Percentiles rank a stretch among this genome's conserved stretches.
Evolutionary conservation across 2,329 filamentous ascomycete genomes (phyloP).

Genomic region (Alternaria dauci): DNA sequence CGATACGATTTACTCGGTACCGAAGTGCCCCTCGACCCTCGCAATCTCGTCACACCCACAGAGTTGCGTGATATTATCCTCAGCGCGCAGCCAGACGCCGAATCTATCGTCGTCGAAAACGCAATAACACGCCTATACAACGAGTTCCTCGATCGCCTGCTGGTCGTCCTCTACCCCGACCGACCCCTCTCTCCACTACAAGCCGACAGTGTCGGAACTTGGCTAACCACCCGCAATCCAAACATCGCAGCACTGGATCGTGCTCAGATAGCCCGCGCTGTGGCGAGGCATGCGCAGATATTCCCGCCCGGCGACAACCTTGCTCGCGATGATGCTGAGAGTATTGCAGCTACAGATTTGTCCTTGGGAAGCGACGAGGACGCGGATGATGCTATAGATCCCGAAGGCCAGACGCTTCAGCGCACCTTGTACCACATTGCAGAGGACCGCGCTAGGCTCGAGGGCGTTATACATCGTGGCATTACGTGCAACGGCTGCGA

Average conservation of each 20-base stretch:
- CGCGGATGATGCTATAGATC: slow-evolving; percentile 50
- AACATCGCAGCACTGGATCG: slow-evolving; percentile 8
- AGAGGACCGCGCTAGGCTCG: slow-evolving; percentile 86
- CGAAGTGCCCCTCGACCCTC: slow-evolving; percentile 32
- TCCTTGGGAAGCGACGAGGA: slow-evolving; percentile 43
- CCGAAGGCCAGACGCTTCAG: slow-evolving; percentile 79
- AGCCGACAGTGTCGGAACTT: slow-evolving; percentile 25
- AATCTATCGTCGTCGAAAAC: slow-evolving; percentile 29
- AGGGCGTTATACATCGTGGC: slow-evolving; percentile 81
- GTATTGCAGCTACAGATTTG: slow-evolving; percentile 43
- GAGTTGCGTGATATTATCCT: slow-evolving; percentile 37
- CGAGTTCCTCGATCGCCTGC: slow-evolving; percentile 41
- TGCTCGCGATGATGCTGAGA: slow-evolving; percentile 35
- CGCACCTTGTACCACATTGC: slow-evolving; percentile 90
- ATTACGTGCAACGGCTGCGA: slow-evolving; percentile 92
- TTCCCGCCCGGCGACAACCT: slow-evolving; percentile 16
- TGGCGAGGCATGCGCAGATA: slow-evolving; percentile 32
- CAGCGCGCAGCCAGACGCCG: slow-evolving; percentile 27
- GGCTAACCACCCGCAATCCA: slow-evolving; percentile 30
- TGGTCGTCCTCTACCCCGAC: slow-evolving; percentile 31
- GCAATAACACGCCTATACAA: slow-evolving; percentile 39
- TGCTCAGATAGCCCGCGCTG: slow-evolving; percentile 26
- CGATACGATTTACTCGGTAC: slow-evolving; percentile 38
- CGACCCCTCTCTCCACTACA: slow-evolving; percentile 31
- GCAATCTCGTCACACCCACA: slow-evolving; percentile 27